A percentile compares a stretch with the other conserved stretches of the same genome.
Conservation (phyloP, 441 rosid species). For the Bocquillonia castaneifolia region DNA sequence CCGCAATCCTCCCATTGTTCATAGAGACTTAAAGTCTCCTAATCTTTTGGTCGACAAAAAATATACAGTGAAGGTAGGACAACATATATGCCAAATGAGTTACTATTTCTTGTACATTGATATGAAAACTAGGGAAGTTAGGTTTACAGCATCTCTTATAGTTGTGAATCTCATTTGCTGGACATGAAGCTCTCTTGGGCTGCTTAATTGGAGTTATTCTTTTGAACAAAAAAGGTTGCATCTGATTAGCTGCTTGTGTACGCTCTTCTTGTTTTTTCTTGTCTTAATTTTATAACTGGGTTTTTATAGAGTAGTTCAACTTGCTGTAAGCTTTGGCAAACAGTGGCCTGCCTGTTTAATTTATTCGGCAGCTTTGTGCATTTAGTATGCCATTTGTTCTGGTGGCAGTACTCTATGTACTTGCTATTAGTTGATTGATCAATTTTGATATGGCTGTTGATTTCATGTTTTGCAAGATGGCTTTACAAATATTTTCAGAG, state of each 20-base stretch:
- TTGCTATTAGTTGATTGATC: background rate
- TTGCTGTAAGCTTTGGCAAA: conserved; percentile 5
- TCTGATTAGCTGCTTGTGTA: background rate
- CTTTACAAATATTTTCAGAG: background rate
- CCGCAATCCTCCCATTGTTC: conserved; percentile 92
- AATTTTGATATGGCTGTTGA: background rate
- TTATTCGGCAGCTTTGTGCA: background rate
- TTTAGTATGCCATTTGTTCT: background rate
- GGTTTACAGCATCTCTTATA: conserved; percentile 2
- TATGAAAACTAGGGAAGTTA: background rate
- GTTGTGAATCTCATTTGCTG: background rate
- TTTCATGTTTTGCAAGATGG: background rate
- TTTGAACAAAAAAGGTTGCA: background rate
- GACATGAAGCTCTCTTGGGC: background rate
- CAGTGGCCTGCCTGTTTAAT: background rate
- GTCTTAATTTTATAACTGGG: background rate
- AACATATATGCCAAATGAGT: background rate
- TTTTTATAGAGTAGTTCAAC: conserved; percentile 1
- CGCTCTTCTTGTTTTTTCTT: background rate
- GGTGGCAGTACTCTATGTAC: background rate
- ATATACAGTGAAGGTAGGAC: conserved; percentile 83
- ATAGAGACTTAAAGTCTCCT: conserved; percentile 96
- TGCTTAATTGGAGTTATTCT: conserved; percentile 5
- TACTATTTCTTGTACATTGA: conserved; percentile 4
- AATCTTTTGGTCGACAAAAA: conserved; percentile 95